Percentiles rank a stretch among this genome's conserved stretches.
These are phyloP conservation scores for Malassezia arunalokei DNA, from an alignment of 1,284 basidiomycete species.

Conservation along the genomic window DNA sequence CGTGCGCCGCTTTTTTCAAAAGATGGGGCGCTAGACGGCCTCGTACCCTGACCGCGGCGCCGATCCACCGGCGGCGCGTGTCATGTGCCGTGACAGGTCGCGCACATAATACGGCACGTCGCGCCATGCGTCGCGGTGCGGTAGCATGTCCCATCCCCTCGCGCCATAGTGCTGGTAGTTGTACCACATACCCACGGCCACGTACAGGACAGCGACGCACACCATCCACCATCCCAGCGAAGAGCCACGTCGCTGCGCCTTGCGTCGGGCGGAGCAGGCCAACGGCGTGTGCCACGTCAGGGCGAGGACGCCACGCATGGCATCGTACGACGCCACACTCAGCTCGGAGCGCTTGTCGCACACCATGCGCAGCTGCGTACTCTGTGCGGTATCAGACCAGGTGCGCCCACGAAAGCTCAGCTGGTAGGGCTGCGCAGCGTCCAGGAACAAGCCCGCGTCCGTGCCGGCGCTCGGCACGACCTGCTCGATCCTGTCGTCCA, in stretches of 20 bases:
- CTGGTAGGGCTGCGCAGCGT: not conserved
- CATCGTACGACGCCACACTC: not conserved
- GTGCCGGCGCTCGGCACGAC: constrained; percentile 5
- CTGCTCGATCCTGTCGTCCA: not conserved
- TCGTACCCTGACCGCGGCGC: constrained; percentile 1
- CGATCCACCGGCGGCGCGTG: not conserved
- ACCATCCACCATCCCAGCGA: not conserved
- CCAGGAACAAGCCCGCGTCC: not conserved
- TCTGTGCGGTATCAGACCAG: not conserved
- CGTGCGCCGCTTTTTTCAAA: constrained; percentile 16
- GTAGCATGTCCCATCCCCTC: constrained; percentile 34
- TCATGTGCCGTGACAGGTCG: constrained; percentile 21
- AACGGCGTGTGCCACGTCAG: not conserved
- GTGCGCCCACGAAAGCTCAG: not conserved
- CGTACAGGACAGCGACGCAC: constrained; percentile 15
- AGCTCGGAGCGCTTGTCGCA: not conserved
- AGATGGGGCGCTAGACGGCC: not conserved
- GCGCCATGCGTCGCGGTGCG: constrained; percentile 36
- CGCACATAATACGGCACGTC: constrained; percentile 27
- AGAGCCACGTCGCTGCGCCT: not conserved
- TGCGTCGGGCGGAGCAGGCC: not conserved
- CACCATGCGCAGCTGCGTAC: not conserved
- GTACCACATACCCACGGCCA: constrained; percentile 29
- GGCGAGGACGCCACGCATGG: not conserved
- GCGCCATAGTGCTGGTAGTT: constrained; percentile 38